phyloP scores from a whole-genome alignment of 2,329 filamentous ascomycete species.

The Ilyonectria mors-panacis region DNA sequence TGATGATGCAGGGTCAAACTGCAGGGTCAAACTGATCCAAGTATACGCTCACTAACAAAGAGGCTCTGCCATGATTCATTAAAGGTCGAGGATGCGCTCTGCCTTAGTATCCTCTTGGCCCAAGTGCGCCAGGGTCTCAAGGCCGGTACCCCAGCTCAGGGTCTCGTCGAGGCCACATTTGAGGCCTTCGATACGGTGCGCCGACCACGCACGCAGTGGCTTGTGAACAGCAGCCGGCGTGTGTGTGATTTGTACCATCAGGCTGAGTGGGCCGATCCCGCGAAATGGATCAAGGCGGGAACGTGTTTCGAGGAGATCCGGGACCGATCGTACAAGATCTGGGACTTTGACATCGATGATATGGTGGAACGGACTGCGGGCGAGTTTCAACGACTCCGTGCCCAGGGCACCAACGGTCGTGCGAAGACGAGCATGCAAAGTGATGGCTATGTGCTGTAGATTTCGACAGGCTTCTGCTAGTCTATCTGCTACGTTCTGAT shows the following conservation, averaged over 20 bases:
- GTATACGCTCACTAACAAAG: neutral
- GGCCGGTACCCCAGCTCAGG: neutral
- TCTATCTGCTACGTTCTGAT: neutral
- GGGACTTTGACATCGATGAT: constrained; percentile 2
- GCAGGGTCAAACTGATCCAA: neutral
- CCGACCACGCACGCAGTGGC: constrained; percentile 5
- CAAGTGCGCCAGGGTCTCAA: neutral
- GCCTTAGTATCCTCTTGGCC: neutral
- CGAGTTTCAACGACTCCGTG: constrained; percentile 1
- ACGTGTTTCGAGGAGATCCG: constrained; percentile 3
- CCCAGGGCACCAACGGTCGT: neutral
- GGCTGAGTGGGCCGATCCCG: constrained; percentile 7
- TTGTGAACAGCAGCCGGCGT: constrained; percentile 10
- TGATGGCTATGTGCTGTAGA: constrained; percentile 1
- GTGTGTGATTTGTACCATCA: constrained; percentile 8
- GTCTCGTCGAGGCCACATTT: neutral
- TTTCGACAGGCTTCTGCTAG: neutral
- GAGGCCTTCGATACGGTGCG: neutral
- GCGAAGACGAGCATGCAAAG: neutral
- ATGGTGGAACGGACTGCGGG: constrained; percentile 1
- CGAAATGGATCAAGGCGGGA: neutral
- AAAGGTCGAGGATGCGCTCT: neutral
- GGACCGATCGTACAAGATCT: constrained; percentile 10
- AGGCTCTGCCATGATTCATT: neutral
- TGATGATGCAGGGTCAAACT: neutral